A percentile compares a stretch with the other conserved stretches of the same genome.
These are phyloP conservation scores for Simmondsia chinensis DNA, from an alignment of 148 eudicot species.

Conservation along the genomic window DNA sequence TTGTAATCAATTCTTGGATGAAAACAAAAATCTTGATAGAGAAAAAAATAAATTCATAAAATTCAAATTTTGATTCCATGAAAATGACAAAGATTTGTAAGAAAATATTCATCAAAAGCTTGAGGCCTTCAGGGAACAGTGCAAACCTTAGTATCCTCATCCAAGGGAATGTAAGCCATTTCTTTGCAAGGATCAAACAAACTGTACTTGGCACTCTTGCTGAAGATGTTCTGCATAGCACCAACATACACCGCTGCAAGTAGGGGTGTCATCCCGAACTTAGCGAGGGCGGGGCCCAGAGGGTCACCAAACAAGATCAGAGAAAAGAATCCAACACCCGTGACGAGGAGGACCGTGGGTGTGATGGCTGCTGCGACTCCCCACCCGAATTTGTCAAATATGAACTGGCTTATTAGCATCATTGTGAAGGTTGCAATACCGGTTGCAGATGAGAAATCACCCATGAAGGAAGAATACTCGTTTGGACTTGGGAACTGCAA, in stretches of 20 bases:
- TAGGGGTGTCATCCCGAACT: constrained; percentile 86
- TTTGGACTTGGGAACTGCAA: constrained; percentile 95
- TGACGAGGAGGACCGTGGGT: constrained; percentile 79
- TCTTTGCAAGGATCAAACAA: constrained; percentile 99
- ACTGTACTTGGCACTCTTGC: constrained; percentile 99
- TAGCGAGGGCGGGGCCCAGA: constrained; percentile 52
- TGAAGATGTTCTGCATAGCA: constrained; percentile 95
- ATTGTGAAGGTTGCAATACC: constrained; percentile 85
- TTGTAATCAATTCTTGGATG: too few relatives aligned
- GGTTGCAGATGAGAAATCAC: constrained; percentile 99
- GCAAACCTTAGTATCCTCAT: constrained; percentile 96
- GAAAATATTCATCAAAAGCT: neutral
- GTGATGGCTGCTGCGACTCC: constrained; percentile 96
- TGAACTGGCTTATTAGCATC: constrained; percentile 96
- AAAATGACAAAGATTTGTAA: neutral
- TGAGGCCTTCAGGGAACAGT: neutral
- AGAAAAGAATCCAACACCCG: constrained; percentile 96
- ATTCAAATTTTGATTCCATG: too few relatives aligned
- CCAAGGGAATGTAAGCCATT: constrained; percentile 99
- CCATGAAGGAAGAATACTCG: constrained; percentile 97
- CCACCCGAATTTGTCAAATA: constrained; percentile 95
- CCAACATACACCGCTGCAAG: constrained; percentile 97
- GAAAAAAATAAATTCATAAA: too few relatives aligned
- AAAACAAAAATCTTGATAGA: too few relatives aligned
- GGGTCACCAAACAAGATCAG: constrained; percentile 77